A percentile compares a stretch with the other conserved stretches of the same genome.
Evolutionary conservation across 2,329 filamentous ascomycete species (phyloP).

Genomic region (Xylariales sp.): DNA sequence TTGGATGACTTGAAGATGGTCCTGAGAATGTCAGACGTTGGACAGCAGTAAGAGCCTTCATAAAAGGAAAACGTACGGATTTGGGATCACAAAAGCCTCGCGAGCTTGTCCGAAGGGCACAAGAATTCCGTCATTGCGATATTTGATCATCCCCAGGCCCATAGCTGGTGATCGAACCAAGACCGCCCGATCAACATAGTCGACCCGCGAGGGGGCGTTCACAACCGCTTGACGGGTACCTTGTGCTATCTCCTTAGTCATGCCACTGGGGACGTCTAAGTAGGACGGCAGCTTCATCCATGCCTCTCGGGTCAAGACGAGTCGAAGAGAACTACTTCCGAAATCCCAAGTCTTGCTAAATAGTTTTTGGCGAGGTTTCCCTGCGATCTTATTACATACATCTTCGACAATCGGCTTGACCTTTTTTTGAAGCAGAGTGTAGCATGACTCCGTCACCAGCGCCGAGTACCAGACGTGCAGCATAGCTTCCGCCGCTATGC

Average conservation of each 20-base stretch:
- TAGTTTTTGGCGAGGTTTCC: background rate
- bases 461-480: conserved; percentile 28
- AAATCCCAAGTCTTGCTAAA: conserved; percentile 20
- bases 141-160: conserved; percentile 9
- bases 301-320: conserved; percentile 16
- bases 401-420: conserved; percentile 17
- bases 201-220: background rate
- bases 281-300: conserved; percentile 17
- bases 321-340: conserved; percentile 9
- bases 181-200: conserved; percentile 13
- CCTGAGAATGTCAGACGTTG: conserved; percentile 2
- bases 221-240: conserved; percentile 11
- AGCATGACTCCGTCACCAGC: conserved; percentile 12
- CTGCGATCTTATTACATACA: conserved; percentile 12
- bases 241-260: conserved; percentile 12
- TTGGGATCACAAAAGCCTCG: conserved; percentile 11
- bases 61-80: conserved; percentile 20
- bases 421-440: conserved; percentile 16
- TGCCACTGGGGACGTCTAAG: background rate
- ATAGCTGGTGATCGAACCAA: background rate
- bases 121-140: conserved; percentile 17
- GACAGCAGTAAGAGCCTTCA: background rate
- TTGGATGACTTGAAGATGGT: conserved; percentile 11
- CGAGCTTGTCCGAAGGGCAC: conserved; percentile 21
- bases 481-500: conserved; percentile 2